These are phyloP conservation scores for Globisporangium middletonii DNA, from an alignment of 352 stramenopile genomes.

Conservation along the genomic window DNA sequence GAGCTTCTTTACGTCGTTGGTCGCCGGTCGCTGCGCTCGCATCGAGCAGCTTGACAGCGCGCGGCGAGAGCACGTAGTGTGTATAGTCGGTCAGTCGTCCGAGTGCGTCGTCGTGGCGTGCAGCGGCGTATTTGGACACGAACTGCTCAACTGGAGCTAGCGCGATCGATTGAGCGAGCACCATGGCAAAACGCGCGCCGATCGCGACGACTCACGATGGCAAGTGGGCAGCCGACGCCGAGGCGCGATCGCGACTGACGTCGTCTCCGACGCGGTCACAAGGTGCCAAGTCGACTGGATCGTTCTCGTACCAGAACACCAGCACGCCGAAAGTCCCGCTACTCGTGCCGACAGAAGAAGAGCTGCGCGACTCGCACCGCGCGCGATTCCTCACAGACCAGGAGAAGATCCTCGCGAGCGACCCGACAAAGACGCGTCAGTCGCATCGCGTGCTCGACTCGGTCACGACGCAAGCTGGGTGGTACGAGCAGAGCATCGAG, in stretches of 20 bases:
- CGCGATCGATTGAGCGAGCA: background rate
- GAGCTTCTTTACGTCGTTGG: too few species aligned
- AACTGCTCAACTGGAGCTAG: too few species aligned
- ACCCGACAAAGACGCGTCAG: constrained; percentile 30
- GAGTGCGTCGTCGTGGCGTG: too few species aligned
- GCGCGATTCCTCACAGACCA: constrained; percentile 29
- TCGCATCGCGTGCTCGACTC: constrained; percentile 32
- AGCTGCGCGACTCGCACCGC: constrained; percentile 13
- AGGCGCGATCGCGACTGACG: constrained; percentile 5
- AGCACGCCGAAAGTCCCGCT: constrained; percentile 9
- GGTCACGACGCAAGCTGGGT: constrained; percentile 17
- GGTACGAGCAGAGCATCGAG: constrained; percentile 25
- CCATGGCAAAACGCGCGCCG: constrained; percentile 8
- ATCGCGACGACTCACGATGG: constrained; percentile 1
- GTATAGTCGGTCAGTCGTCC: too few species aligned
- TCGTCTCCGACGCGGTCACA: constrained; percentile 13
- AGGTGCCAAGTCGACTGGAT: constrained; percentile 2
- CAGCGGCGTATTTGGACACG: too few species aligned
- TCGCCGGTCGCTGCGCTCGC: too few species aligned
- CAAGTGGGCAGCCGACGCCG: constrained; percentile 9
- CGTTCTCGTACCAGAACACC: constrained; percentile 12
- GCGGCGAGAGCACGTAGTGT: too few species aligned
- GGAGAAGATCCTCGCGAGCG: constrained; percentile 24
- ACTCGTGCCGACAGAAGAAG: constrained; percentile 1
- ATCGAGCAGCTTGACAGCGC: too few species aligned